Evolutionary conservation across 805 yeast species (phyloP).

Genomic region (Sungouiella thailandica): DNA sequence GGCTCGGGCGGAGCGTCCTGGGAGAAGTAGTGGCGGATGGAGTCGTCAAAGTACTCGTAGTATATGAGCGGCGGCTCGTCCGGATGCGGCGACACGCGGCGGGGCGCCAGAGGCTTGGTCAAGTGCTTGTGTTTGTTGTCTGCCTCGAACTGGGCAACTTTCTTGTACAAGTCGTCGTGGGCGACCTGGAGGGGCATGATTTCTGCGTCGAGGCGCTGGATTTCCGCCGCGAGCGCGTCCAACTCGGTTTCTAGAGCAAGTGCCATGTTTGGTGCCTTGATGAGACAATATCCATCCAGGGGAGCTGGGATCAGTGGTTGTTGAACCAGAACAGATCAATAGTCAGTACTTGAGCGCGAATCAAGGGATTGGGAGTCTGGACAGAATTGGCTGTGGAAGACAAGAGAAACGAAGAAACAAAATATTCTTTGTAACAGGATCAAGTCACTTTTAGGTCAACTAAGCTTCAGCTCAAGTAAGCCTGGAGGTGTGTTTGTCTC

Average conservation of each 20-base stretch:
- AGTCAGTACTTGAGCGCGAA: too few relatives aligned
- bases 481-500: too few relatives aligned
- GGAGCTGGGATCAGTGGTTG: too few relatives aligned
- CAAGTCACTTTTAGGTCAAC: too few relatives aligned
- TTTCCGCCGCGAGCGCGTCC: constrained; percentile 7
- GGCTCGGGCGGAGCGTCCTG: constrained; percentile 1
- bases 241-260: constrained; percentile 6
- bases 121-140: constrained; percentile 8
- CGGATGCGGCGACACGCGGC: constrained; percentile 1
- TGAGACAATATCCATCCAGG: too few relatives aligned
- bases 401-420: too few relatives aligned
- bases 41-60: constrained; percentile 13
- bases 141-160: constrained; percentile 12
- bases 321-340: too few relatives aligned
- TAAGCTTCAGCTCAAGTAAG: too few relatives aligned
- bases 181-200: constrained; percentile 8
- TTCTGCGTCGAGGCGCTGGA: constrained; percentile 9
- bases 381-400: too few relatives aligned
- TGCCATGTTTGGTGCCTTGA: background rate
- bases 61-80: constrained; percentile 14
- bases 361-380: too few relatives aligned
- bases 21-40: constrained; percentile 12
- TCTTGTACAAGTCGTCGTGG: constrained; percentile 8
- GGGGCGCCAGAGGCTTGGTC: constrained; percentile 6
- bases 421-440: too few relatives aligned